A percentile compares a stretch with the other conserved stretches of the same genome.
Conservation (phyloP, 1,284 basidiomycete genomes). For the Puccinia triticina region DNA sequence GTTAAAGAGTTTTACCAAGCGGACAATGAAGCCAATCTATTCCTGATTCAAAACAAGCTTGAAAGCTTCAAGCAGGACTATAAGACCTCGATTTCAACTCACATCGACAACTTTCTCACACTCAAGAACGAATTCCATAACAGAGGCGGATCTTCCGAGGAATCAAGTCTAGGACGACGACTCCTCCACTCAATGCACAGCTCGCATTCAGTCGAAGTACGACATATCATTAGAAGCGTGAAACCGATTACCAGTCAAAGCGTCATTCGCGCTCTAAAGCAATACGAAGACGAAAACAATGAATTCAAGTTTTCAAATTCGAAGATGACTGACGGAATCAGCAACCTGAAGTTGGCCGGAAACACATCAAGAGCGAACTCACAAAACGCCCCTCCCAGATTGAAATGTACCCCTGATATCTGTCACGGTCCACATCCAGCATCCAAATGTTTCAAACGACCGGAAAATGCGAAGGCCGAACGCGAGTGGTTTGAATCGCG, state of each 20-base stretch:
- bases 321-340: too few relatives aligned
- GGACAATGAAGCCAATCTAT: neutral
- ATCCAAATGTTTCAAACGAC: neutral
- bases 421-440: neutral
- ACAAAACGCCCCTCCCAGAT: too few relatives aligned
- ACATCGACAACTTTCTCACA: neutral
- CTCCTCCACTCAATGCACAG: neutral
- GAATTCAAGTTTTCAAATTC: neutral
- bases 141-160: neutral
- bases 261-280: neutral
- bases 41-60: neutral
- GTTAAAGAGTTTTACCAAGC: neutral
- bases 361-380: neutral
- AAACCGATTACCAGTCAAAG: neutral
- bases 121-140: neutral
- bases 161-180: neutral
- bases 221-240: neutral
- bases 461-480: neutral
- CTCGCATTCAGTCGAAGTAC: neutral
- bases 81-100: too few relatives aligned
- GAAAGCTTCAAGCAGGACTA: neutral
- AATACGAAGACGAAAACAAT: constrained; percentile 4
- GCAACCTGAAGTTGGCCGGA: neutral
- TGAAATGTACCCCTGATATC: neutral
- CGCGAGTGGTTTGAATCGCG: neutral